Base-by-base conservation (phyloP, 768 basidiomycete genomes). In the Postia placenta region DNA sequence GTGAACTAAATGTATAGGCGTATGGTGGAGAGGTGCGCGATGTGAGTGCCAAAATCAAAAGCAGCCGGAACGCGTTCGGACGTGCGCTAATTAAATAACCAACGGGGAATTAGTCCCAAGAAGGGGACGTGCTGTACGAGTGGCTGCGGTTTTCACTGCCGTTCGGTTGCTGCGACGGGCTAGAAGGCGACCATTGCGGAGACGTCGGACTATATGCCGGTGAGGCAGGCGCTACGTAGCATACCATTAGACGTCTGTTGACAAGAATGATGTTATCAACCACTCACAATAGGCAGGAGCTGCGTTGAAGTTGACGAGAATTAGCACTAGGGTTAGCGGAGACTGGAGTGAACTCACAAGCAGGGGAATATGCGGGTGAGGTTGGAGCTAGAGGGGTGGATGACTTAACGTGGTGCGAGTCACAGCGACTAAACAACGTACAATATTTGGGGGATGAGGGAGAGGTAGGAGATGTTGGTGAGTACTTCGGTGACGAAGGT, bases 361-460 rank as follows among this genome's bases (percentile, higher is more conserved):
- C 85, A 58, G 89, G 89, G 40, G 89, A 90, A 72, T 92, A 92
- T 2, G 87, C 79, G 1, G 89, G 89, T 3, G 89, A 92, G 6
- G 89, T 88, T 14, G 89, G 89, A 50, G 89, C 89, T 92, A 56
- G 5, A 50, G 12, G 36, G 23, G 51, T 42, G 49, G 40, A 17
- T 49, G 53, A 52, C 42, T 62, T 56, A 2, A 42, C 26, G 5
- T 27, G 11, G 11, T 24, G n/a, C 48, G 17, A 11, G 19, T 38
- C 17, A 43, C 24, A 22, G 2, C 20, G 1, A 9, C 33, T 11
- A 20, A 19, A 43, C 20, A 0, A 74, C 88, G 55, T 68, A 91
- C 90, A 92, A 65, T 91, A 92, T 78, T 87, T 89, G 48, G 94
- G 94, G 28, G 92, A 94, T 2, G 93, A 79, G 0, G 93, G 93